phyloP scores from a whole-genome alignment of 768 basidiomycete species.

The Serendipita sp. region DNA sequence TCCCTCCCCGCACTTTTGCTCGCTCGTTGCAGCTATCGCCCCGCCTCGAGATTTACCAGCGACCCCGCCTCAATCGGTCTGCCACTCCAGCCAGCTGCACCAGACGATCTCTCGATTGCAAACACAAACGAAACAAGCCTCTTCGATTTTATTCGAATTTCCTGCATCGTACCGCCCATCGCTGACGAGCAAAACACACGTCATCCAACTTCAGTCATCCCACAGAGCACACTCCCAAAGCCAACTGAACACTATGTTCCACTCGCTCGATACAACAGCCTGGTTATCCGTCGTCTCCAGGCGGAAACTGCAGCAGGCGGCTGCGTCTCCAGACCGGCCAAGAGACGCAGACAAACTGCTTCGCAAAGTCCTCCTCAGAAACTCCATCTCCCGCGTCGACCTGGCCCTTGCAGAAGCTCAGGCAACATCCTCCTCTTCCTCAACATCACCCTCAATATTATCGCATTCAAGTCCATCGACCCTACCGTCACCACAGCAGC shows the following conservation, averaged over 20 bases:
- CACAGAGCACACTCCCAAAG: neutral
- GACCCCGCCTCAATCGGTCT: no score
- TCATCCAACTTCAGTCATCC: constrained; percentile 8
- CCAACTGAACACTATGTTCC: neutral
- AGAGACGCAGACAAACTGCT: constrained; percentile 63
- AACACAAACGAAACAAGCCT: no score
- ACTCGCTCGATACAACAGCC: constrained; percentile 11
- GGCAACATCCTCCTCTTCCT: constrained; percentile 22
- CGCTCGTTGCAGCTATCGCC: no score
- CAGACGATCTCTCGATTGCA: no score
- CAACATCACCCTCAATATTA: constrained; percentile 9
- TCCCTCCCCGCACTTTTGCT: no score
- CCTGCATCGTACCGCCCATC: no score
- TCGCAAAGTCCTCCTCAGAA: constrained; percentile 80
- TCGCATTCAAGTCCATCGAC: neutral
- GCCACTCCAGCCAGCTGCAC: no score
- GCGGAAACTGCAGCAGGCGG: constrained; percentile 13
- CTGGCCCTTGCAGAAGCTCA: neutral
- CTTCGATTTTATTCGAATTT: no score
- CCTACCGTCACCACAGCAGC: constrained; percentile 19
- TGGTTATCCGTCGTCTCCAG: constrained; percentile 47
- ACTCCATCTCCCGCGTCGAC: constrained; percentile 39
- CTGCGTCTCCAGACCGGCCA: constrained; percentile 12
- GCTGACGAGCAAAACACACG: no score
- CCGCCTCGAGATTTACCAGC: no score